Evolutionary conservation across 177 flowering plant species (phyloP).

Genomic region (Vitis hybrid): DNA sequence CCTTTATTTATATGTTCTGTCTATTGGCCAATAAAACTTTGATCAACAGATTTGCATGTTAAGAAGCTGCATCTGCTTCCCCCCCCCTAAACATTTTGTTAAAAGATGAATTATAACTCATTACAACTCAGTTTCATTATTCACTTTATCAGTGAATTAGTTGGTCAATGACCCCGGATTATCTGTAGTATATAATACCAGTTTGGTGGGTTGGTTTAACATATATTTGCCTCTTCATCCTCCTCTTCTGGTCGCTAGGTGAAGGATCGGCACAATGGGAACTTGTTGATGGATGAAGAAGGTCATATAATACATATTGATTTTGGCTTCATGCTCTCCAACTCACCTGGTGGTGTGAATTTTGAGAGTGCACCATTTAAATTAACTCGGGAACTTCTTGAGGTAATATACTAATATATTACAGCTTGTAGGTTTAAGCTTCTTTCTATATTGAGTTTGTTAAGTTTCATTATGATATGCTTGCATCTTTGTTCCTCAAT

Average conservation of each 20-base stretch:
- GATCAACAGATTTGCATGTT: too few species aligned
- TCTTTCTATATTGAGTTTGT: not conserved
- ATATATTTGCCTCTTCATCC: not conserved
- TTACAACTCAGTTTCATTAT: not conserved
- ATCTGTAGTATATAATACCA: not conserved
- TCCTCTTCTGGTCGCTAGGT: slow-evolving; percentile 42
- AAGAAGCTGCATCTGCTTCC: too few species aligned
- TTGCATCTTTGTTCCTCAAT: not conserved
- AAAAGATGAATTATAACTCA: too few species aligned
- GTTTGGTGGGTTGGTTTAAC: too few species aligned
- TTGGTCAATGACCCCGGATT: too few species aligned
- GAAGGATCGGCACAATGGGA: slow-evolving; percentile 98
- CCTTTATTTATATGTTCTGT: too few species aligned
- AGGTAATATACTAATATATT: slow-evolving; percentile 47
- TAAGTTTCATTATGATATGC: not conserved
- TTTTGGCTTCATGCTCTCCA: slow-evolving; percentile 99
- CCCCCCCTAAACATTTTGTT: too few species aligned
- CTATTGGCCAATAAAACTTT: too few species aligned
- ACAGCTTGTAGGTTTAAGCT: not conserved
- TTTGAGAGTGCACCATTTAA: slow-evolving; percentile 99
- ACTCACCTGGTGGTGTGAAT: slow-evolving; percentile 99
- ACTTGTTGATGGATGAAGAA: slow-evolving; percentile 96
- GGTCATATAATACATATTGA: slow-evolving; percentile 99
- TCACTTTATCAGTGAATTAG: not conserved
- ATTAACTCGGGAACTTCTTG: slow-evolving; percentile 98